Conservation (phyloP, 2,329 filamentous ascomycete genomes). For the Colletotrichum coccodes region DNA sequence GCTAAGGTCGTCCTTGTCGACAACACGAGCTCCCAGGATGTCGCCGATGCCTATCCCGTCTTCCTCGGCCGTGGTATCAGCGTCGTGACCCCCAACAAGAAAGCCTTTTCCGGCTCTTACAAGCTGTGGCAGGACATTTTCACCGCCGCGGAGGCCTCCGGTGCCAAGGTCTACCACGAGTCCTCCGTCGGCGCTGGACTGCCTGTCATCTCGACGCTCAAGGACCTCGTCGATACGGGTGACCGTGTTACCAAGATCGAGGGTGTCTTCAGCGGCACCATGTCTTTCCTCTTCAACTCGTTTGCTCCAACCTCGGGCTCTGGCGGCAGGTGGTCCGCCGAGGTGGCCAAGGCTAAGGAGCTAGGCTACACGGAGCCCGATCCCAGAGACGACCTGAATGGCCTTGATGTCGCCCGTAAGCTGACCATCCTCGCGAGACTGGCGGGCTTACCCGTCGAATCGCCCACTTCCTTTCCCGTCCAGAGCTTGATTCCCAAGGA, state of each 20-base stretch:
- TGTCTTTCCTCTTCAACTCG: conserved; percentile 98
- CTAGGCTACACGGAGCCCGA: conserved; percentile 94
- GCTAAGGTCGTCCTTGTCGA: conserved; percentile 87
- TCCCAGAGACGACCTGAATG: conserved; percentile 87
- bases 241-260: conserved; percentile 93
- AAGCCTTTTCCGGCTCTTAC: conserved; percentile 88
- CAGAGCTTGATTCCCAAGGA: conserved; percentile 92
- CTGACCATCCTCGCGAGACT: conserved; percentile 93
- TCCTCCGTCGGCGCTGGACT: conserved; percentile 93
- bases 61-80: conserved; percentile 86
- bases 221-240: conserved; percentile 93
- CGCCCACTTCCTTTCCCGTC: conserved; percentile 90
- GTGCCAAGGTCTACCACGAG: conserved; percentile 93
- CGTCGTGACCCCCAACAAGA: conserved; percentile 98
- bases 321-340: conserved; percentile 87
- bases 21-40: conserved; percentile 91
- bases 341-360: conserved; percentile 92
- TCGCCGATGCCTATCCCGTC: conserved; percentile 84
- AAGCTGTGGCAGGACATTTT: conserved; percentile 91
- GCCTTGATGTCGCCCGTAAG: conserved; percentile 92
- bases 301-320: conserved; percentile 84
- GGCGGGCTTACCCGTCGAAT: conserved; percentile 82
- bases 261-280: conserved; percentile 96
- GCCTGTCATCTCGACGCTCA: conserved; percentile 91
- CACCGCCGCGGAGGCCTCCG: conserved; percentile 72